Evolutionary conservation across 140 eudicot species (phyloP).

Genomic region (Stevia rebaudiana): DNA sequence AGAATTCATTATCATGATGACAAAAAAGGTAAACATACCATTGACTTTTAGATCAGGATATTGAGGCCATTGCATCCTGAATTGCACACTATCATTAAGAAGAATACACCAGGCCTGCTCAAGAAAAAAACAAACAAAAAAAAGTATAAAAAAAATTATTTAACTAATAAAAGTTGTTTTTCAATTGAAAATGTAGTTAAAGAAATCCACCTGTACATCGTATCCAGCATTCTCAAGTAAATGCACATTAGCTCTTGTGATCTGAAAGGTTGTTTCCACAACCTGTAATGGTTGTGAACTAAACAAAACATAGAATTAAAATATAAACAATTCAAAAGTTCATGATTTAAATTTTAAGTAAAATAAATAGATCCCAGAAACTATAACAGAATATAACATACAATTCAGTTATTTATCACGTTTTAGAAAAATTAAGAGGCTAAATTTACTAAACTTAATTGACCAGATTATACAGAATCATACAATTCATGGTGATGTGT

Average conservation of each 20-base stretch:
- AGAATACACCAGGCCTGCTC: conserved; percentile 96
- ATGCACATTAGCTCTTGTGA: conserved; percentile 47
- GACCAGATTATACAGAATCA: background rate
- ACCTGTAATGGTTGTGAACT: conserved; percentile 56
- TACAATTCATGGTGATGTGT: background rate
- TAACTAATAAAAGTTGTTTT: background rate
- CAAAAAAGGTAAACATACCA: conserved; percentile 40
- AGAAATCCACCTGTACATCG: conserved; percentile 60
- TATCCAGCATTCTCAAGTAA: conserved; percentile 47
- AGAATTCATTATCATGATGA: conserved; percentile 8
- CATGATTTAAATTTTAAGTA: background rate
- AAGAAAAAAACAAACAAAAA: conserved; percentile 12
- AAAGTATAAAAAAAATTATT: background rate
- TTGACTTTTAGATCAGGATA: conserved; percentile 80
- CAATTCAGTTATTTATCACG: too few species aligned
- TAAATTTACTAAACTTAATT: background rate
- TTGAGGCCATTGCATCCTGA: conserved; percentile 98
- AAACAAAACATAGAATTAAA: conserved; percentile 16
- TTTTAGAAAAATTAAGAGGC: background rate
- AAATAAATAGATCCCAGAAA: background rate
- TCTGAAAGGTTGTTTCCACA: conserved; percentile 54
- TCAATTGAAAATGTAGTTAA: conserved; percentile 1
- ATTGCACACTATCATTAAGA: conserved; percentile 84
- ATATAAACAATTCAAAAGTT: background rate
- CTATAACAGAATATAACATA: background rate